Conservation (phyloP, 2,329 filamentous ascomycete genomes). For the Trichothecium sympodiale region DNA sequence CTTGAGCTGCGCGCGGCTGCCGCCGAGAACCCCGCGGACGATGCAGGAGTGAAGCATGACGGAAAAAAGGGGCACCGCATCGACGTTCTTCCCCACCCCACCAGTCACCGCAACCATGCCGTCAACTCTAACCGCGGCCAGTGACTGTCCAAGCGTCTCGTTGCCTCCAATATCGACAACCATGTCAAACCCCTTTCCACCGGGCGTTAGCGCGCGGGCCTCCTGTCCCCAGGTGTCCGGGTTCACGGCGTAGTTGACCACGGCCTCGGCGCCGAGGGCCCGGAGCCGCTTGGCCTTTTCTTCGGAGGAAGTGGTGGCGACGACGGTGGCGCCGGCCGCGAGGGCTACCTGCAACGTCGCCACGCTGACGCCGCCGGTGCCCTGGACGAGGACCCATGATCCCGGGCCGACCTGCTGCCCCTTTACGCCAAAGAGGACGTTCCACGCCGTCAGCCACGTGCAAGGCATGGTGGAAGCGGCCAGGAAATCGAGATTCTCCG, state of each 20-base stretch:
- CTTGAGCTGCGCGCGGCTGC: conserved; percentile 14
- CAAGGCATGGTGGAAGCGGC: conserved; percentile 34
- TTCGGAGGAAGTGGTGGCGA: conserved; percentile 48
- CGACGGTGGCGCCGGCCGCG: conserved; percentile 39
- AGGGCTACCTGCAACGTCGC: conserved; percentile 28
- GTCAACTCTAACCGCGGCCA: conserved; percentile 33
- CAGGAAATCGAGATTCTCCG: conserved; percentile 26
- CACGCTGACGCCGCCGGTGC: conserved; percentile 27
- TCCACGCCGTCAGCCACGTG: conserved; percentile 39
- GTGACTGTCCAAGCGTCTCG: conserved; percentile 43
- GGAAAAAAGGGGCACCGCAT: conserved; percentile 12
- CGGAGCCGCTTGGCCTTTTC: conserved; percentile 41
- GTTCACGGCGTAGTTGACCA: conserved; percentile 49
- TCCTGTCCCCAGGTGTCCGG: conserved; percentile 44
- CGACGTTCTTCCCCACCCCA: conserved; percentile 13
- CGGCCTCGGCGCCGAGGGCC: conserved; percentile 43
- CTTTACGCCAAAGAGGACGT: conserved; percentile 34
- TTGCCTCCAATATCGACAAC: conserved; percentile 55
- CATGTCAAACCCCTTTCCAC: conserved; percentile 44
- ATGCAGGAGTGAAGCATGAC: conserved; percentile 15
- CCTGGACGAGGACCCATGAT: conserved; percentile 23
- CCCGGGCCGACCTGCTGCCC: conserved; percentile 25
- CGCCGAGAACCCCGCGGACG: conserved; percentile 16
- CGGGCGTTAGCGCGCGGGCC: conserved; percentile 35
- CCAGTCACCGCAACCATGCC: conserved; percentile 21